Conservation (phyloP, 108 stramenopile species). For the Aurantiochytrium sp. region DNA sequence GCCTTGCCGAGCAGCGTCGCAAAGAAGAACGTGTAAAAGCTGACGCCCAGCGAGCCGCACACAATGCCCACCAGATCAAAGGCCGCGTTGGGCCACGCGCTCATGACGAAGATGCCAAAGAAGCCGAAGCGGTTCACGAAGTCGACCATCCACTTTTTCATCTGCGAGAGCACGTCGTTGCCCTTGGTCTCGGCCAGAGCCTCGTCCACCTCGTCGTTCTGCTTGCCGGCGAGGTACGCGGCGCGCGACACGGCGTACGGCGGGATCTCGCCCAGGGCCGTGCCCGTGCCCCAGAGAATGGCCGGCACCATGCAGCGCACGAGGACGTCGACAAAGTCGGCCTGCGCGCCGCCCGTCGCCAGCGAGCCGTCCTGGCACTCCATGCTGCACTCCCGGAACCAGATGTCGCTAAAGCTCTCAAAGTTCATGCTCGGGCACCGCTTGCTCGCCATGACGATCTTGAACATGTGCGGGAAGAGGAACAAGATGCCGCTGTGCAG, state of each 20-base stretch:
- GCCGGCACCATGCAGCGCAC: slow-evolving; percentile 44
- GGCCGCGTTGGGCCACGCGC: slow-evolving; percentile 54
- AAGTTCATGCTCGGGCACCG: slow-evolving; percentile 31
- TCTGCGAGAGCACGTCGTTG: neutral
- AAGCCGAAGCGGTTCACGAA: slow-evolving; percentile 45
- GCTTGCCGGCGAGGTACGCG: slow-evolving; percentile 33
- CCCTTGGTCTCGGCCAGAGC: neutral
- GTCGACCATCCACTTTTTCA: slow-evolving; percentile 27
- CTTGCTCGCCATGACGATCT: slow-evolving; percentile 34
- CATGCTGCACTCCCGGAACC: slow-evolving; percentile 42
- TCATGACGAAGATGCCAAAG: slow-evolving; percentile 51
- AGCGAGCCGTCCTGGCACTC: slow-evolving; percentile 25
- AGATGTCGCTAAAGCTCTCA: slow-evolving; percentile 45
- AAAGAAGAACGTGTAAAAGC: slow-evolving; percentile 58
- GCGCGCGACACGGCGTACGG: slow-evolving; percentile 57
- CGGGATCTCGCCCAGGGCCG: slow-evolving; percentile 61
- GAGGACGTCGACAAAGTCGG: slow-evolving; percentile 27
- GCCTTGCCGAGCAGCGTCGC: slow-evolving; percentile 59
- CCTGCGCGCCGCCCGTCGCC: neutral
- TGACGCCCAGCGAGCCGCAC: slow-evolving; percentile 53
- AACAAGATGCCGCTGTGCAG: slow-evolving; percentile 58
- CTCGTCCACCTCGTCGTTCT: neutral
- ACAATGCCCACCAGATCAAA: slow-evolving; percentile 62
- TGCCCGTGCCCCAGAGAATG: slow-evolving; percentile 57
- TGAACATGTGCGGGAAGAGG: slow-evolving; percentile 61